Conservation (phyloP, 768 basidiomycete genomes). For the Lactarius trivialis region DNA sequence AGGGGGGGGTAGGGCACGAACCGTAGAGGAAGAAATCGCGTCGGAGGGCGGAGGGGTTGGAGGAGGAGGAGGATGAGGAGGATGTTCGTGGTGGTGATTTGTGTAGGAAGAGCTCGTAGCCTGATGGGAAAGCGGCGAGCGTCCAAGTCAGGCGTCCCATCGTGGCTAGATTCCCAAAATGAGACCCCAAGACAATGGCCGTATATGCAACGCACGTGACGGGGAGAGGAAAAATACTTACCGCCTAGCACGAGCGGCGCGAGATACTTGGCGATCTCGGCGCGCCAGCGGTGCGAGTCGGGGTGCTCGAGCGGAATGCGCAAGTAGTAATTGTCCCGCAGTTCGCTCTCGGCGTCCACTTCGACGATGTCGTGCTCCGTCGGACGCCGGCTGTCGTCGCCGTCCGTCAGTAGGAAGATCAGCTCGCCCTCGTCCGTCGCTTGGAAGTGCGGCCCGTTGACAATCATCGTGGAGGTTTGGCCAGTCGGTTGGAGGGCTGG, state of each 20-base stretch:
- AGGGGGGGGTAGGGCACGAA: not conserved
- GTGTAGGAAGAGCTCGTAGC: conserved; percentile 13
- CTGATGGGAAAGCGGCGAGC: conserved; percentile 11
- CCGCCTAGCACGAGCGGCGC: conserved; percentile 15
- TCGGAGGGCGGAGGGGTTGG: not conserved
- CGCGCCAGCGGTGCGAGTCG: conserved; percentile 13
- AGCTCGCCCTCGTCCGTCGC: not conserved
- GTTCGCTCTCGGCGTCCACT: not conserved
- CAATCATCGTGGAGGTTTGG: not conserved
- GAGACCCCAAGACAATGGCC: no score
- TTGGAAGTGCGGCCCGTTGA: conserved; percentile 1
- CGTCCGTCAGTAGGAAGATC: not conserved
- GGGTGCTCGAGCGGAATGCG: conserved; percentile 5
- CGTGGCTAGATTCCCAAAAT: not conserved
- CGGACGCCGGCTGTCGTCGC: conserved; percentile 12
- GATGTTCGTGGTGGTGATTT: not conserved
- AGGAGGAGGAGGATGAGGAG: no score
- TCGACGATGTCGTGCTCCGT: conserved; percentile 9
- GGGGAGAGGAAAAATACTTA: not conserved
- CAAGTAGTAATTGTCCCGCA: conserved; percentile 12
- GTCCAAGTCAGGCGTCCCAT: conserved; percentile 16
- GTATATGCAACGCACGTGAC: no score
- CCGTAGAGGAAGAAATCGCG: conserved; percentile 18
- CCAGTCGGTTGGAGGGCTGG: not conserved
- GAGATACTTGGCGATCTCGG: conserved; percentile 14